A percentile compares a stretch with the other conserved stretches of the same genome.
Evolutionary conservation across 2,329 filamentous ascomycete species (phyloP).

Genomic region (Cryphonectria nitschkei): DNA sequence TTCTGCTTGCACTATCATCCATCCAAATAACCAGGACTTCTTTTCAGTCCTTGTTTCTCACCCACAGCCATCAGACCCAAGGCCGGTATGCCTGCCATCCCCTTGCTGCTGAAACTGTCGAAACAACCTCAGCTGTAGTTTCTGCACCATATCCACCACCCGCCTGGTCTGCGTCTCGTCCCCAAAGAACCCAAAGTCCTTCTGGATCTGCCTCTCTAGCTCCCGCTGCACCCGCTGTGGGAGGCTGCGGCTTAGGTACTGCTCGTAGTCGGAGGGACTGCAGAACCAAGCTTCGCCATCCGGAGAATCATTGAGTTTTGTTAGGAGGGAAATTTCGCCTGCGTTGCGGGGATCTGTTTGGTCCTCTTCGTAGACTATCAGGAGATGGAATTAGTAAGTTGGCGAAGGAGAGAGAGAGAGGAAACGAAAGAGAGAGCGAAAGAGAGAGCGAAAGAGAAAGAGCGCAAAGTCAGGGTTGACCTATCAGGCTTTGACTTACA

Average conservation of each 20-base stretch:
- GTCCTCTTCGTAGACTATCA: slow-evolving; percentile 26
- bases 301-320: background rate
- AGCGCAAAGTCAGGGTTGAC: background rate
- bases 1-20: background rate
- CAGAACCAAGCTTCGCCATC: slow-evolving; percentile 21
- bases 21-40: background rate
- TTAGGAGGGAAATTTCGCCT: background rate
- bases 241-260: slow-evolving; percentile 25
- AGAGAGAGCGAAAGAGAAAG: no score
- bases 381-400: background rate
- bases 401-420: no score
- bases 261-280: slow-evolving; percentile 28
- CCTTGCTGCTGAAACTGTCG: slow-evolving; percentile 21
- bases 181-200: slow-evolving; percentile 28
- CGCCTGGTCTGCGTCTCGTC: slow-evolving; percentile 26
- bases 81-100: slow-evolving; percentile 6
- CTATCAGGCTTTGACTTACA: slow-evolving; percentile 18
- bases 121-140: slow-evolving; percentile 27
- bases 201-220: slow-evolving; percentile 27
- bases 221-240: slow-evolving; percentile 27
- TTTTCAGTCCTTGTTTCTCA: background rate
- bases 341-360: background rate
- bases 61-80: background rate
- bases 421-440: no score
- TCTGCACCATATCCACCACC: slow-evolving; percentile 29